Conservation (phyloP, 163 green algal species). For the Chlorella variabilis region DNA sequence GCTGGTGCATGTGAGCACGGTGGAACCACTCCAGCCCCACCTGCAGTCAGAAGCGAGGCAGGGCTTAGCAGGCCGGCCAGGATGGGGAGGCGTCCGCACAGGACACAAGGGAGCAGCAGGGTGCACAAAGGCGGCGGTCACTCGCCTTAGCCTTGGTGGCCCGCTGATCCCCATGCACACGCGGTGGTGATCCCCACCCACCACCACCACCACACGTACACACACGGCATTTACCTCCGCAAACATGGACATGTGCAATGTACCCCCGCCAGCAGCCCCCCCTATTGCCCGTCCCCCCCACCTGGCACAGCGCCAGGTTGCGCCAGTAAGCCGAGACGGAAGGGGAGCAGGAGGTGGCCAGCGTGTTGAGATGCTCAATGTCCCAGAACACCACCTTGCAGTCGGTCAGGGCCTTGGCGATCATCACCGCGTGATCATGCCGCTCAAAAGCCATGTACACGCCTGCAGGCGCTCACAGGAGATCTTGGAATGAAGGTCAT, state of each 20-base stretch:
- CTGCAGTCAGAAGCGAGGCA: background rate
- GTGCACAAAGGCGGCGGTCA: too few species aligned
- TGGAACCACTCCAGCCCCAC: background rate
- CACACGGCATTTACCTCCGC: too few species aligned
- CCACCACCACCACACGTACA: background rate
- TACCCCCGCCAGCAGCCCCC: too few species aligned
- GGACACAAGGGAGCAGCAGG: too few species aligned
- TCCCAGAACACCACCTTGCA: constrained; percentile 5
- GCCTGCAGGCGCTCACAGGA: background rate
- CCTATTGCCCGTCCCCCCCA: background rate
- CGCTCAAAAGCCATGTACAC: constrained; percentile 17
- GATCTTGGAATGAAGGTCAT: background rate
- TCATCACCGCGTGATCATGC: background rate
- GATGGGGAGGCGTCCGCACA: background rate
- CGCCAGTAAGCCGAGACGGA: constrained; percentile 13
- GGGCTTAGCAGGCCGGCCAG: background rate
- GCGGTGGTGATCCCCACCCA: too few species aligned
- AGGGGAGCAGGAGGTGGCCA: constrained; percentile 3
- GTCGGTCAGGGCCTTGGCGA: background rate
- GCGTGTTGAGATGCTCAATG: background rate
- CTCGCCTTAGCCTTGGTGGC: background rate
- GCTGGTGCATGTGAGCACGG: background rate
- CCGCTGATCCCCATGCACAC: background rate
- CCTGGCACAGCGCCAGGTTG: constrained; percentile 21
- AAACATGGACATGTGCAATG: too few species aligned